Evolutionary conservation across 345 rosid species (phyloP).

Genomic region (Populus euphratica): DNA sequence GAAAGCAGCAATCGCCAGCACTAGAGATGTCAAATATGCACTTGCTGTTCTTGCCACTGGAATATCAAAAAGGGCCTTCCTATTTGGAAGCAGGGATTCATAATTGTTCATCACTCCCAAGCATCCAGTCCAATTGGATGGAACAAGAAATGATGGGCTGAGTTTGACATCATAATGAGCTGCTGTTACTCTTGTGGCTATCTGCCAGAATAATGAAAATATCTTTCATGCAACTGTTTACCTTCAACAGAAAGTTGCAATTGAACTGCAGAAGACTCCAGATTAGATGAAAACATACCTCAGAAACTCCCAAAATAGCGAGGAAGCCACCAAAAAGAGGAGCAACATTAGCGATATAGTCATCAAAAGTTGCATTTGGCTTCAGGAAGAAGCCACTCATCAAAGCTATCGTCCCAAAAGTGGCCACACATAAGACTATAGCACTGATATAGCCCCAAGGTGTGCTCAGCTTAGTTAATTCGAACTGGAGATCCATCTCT

Average conservation of each 20-base stretch:
- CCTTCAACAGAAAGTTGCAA: neutral
- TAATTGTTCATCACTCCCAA: slow-evolving; percentile 90
- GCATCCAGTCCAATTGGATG: slow-evolving; percentile 95
- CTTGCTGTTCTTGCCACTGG: slow-evolving; percentile 90
- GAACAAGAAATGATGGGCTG: slow-evolving; percentile 89
- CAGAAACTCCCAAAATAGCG: slow-evolving; percentile 81
- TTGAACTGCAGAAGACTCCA: neutral
- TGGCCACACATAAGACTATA: slow-evolving; percentile 56
- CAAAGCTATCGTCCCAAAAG: slow-evolving; percentile 81
- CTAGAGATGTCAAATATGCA: slow-evolving; percentile 77
- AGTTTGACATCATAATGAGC: slow-evolving; percentile 64
- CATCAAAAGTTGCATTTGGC: slow-evolving; percentile 82
- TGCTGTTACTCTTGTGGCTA: slow-evolving; percentile 79
- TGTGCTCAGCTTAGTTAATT: slow-evolving; percentile 74
- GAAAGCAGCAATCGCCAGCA: slow-evolving; percentile 71
- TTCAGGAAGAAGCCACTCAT: slow-evolving; percentile 94
- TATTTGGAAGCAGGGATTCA: slow-evolving; percentile 82
- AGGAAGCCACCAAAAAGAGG: slow-evolving; percentile 86
- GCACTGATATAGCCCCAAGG: slow-evolving; percentile 83
- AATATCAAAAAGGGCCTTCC: slow-evolving; percentile 77
- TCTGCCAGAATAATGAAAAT: slow-evolving; percentile 37
- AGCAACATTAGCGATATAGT: slow-evolving; percentile 63
- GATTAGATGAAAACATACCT: slow-evolving; percentile 40
- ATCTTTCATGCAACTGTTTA: neutral
- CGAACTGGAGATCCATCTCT: slow-evolving; percentile 85